Base-by-base conservation (phyloP, 2,329 filamentous ascomycete genomes). In the Mycosphaerelloides madeirae region DNA sequence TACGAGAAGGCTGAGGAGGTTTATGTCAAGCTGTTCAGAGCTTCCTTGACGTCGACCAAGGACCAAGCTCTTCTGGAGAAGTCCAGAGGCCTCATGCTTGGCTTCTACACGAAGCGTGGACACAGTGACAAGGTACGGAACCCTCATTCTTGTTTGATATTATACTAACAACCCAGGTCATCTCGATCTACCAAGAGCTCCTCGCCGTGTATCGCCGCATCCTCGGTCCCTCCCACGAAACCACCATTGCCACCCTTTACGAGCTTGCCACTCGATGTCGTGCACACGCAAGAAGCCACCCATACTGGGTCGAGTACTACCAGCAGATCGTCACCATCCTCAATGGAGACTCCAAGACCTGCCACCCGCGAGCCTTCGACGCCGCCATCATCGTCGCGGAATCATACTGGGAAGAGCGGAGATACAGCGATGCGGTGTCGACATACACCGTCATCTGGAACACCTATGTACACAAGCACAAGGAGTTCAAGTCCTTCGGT, bases 231-330 rank as follows among this genome's bases (percentile, higher is more conserved):
- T 66, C 63, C 2, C 67, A 75, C 49, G 66, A 71, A 37, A 59
- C 65, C 25, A 73, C 71, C 0, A 71, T 77, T 38, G 64, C 70
- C 18, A 72, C 68, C 2, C 54, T 76, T 41, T 77, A 77, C 53
- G 64, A 65, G 20, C 58, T 76, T 19, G 74, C 67, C 28, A 50
- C 52, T 14, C 52, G 64, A 19, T 68, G 65, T 47, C 62, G 60
- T 6, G 52, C 54, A 7, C 62, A 67, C 41, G 65, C 65, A 7
- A 58, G 65, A 15, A 69, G 71, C 39, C 62, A 73, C 38, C 68
- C 68, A 1, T 68, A 67, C 51, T 74, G 68, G 52, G 60, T 73
- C 31, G 71, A 69, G 41, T 70, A 71, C 47, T 72, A 75, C 53
- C 65, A 70, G 42, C 66, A 70, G 38, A 73, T 76, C 34, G 67